Percentiles rank a stretch among this genome's conserved stretches.
These are phyloP conservation scores for Biscogniauxia sp. DNA, from an alignment of 2,329 filamentous ascomycete genomes.

Conservation along the genomic window DNA sequence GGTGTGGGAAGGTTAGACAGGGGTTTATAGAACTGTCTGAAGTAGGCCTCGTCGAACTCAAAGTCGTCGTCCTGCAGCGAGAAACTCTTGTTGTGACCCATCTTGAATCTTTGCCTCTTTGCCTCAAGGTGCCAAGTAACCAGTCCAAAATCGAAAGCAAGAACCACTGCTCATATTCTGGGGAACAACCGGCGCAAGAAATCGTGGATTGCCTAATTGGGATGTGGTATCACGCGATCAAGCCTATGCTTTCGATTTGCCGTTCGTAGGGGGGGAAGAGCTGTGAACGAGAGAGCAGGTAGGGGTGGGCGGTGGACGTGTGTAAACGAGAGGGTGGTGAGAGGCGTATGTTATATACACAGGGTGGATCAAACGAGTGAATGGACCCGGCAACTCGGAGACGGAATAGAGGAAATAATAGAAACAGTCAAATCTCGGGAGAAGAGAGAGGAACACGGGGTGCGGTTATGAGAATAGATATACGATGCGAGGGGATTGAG, in stretches of 20 bases:
- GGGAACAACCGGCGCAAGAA: constrained; percentile 5
- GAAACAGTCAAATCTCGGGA: constrained; percentile 24
- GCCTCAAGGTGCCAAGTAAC: constrained; percentile 24
- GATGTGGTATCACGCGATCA: constrained; percentile 24
- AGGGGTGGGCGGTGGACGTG: not conserved
- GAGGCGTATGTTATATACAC: constrained; percentile 16
- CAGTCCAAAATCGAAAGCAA: constrained; percentile 13
- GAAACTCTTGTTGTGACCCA: constrained; percentile 36
- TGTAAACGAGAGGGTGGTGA: constrained; percentile 8
- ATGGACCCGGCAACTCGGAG: constrained; percentile 18
- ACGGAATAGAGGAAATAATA: constrained; percentile 10
- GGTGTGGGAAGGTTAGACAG: constrained; percentile 68
- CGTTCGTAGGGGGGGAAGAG: not conserved
- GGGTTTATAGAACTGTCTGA: constrained; percentile 60
- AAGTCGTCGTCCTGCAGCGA: constrained; percentile 42
- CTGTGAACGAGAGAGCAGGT: constrained; percentile 7
- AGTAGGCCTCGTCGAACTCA: constrained; percentile 53
- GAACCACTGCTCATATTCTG: constrained; percentile 27
- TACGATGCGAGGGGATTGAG: constrained; percentile 19
- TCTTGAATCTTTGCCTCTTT: constrained; percentile 18
- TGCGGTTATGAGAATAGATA: constrained; percentile 7
- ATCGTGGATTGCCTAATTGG: constrained; percentile 14
- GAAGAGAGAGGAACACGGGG: constrained; percentile 8
- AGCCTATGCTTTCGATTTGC: constrained; percentile 9
- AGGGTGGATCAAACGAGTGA: constrained; percentile 11